phyloP scores from a whole-genome alignment of 345 rosid genomes.

The Eucalyptus guilfoylei region DNA sequence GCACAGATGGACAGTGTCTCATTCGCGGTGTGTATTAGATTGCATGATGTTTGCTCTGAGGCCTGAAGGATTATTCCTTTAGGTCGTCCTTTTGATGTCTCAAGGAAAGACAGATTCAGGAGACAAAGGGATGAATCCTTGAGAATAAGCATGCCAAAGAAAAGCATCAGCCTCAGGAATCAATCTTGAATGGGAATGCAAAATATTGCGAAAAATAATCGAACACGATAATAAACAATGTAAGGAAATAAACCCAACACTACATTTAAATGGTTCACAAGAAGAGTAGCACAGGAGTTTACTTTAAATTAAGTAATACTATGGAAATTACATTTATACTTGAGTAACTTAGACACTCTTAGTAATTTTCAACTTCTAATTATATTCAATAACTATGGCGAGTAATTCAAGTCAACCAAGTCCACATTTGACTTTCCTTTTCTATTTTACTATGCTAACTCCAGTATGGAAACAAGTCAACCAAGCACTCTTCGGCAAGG shows the following conservation, averaged over 20 bases:
- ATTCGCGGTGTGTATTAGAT: not conserved
- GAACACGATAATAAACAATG: not conserved
- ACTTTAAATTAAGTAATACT: not conserved
- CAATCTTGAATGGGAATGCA: not conserved
- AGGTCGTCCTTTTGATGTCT: not conserved
- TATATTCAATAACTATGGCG: not conserved
- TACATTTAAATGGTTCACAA: not conserved
- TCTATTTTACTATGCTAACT: not conserved
- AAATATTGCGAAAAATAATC: not conserved
- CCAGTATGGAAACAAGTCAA: too few relatives aligned
- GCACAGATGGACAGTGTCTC: not conserved
- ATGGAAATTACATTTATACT: not conserved
- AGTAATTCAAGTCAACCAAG: not conserved
- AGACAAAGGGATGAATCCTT: not conserved
- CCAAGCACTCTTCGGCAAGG: accelerated
- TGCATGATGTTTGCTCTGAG: not conserved
- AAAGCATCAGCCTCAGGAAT: not conserved
- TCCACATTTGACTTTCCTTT: not conserved
- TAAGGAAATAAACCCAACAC: not conserved
- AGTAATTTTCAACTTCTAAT: accelerated
- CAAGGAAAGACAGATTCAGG: not conserved
- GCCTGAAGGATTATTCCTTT: not conserved
- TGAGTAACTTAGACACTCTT: accelerated
- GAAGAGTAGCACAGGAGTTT: not conserved
- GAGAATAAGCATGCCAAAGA: not conserved